Evolutionary conservation across 495 filamentous ascomycete species (phyloP).

Genomic region (Xylaria bambusicola): DNA sequence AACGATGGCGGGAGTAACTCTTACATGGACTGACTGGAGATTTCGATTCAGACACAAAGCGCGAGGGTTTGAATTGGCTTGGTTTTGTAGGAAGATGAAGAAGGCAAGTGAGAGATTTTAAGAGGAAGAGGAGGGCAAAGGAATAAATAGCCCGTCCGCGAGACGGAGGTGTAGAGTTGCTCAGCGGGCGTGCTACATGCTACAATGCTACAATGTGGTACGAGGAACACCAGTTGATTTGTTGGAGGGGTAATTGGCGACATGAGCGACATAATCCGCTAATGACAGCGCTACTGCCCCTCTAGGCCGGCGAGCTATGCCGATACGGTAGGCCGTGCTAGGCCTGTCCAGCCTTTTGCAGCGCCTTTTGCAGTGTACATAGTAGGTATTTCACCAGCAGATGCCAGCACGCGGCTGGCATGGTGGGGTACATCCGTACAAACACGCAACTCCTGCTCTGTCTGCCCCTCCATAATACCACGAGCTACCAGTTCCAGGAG

Average conservation of each 20-base stretch:
- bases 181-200: slow-evolving; percentile 18
- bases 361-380: not conserved
- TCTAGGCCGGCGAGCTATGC: slow-evolving; percentile 2
- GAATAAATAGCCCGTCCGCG: slow-evolving; percentile 18
- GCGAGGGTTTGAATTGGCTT: not conserved
- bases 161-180: not conserved
- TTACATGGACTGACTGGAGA: slow-evolving; percentile 14
- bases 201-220: slow-evolving; percentile 23
- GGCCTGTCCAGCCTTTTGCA: not conserved
- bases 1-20: slow-evolving; percentile 9
- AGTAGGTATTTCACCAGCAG: not conserved
- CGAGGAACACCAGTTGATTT: slow-evolving; percentile 26
- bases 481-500: not conserved
- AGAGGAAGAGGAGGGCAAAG: slow-evolving; percentile 6
- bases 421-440: slow-evolving; percentile 18
- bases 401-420: not conserved
- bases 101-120: slow-evolving; percentile 10
- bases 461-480: slow-evolving; percentile 10
- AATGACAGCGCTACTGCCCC: slow-evolving; percentile 1
- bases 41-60: not conserved
- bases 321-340: not conserved
- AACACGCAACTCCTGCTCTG: slow-evolving; percentile 3
- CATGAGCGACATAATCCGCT: slow-evolving; percentile 33
- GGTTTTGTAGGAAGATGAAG: slow-evolving; percentile 5
- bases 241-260: slow-evolving; percentile 31